phyloP scores from a whole-genome alignment of 2,329 filamentous ascomycete species.

The Myriosclerotinia curreyana region DNA sequence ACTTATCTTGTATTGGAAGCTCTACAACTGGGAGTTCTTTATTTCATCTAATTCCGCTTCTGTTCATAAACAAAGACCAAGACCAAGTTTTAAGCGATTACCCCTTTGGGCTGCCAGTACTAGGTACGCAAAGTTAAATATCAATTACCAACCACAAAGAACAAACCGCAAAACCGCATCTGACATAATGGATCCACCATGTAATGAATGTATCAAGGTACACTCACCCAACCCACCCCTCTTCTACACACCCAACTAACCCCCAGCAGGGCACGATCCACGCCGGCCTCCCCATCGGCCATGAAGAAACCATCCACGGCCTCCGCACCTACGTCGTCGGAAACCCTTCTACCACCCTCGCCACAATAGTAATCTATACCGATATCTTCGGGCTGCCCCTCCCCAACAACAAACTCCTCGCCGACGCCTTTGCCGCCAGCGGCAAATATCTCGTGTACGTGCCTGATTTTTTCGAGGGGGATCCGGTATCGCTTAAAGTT shows the following conservation, averaged over 20 bases:
- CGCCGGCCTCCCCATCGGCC: constrained; percentile 41
- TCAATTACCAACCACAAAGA: no score
- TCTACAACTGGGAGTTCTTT: not conserved
- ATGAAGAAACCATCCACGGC: constrained; percentile 41
- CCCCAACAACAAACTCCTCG: constrained; percentile 40
- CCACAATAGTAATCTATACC: constrained; percentile 38
- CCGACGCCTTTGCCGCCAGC: constrained; percentile 37
- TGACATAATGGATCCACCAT: not conserved
- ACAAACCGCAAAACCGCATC: not conserved
- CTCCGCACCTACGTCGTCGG: constrained; percentile 43
- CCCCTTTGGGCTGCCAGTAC: not conserved
- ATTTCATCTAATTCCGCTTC: no score
- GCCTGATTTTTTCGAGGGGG: constrained; percentile 39
- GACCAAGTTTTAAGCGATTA: not conserved
- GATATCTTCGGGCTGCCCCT: constrained; percentile 38
- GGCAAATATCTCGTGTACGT: constrained; percentile 39
- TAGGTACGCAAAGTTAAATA: no score
- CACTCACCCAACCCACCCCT: no score
- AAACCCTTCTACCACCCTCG: constrained; percentile 36
- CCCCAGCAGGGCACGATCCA: constrained; percentile 43
- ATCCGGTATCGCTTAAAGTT: constrained; percentile 38
- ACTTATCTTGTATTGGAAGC: not conserved
- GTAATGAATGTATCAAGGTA: constrained; percentile 12
- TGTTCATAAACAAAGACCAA: not conserved
- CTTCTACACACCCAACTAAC: constrained; percentile 30